Conservation (phyloP, 306 rosid species). For the Carpinus viminea region DNA sequence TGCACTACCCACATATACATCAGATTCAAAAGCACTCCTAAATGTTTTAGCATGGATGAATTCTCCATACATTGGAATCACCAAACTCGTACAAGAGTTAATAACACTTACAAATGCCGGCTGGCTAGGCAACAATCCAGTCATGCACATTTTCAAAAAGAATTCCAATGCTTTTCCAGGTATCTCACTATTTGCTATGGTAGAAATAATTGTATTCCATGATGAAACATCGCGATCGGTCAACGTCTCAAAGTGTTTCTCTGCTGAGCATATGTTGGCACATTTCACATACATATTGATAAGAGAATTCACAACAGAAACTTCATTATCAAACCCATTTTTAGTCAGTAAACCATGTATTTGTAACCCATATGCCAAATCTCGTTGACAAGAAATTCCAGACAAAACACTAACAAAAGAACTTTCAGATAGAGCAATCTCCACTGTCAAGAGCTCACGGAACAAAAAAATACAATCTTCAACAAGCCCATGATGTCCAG, state of each 20-base stretch:
- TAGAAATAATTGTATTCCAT: conserved; percentile 61
- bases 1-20: conserved; percentile 64
- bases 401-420: conserved; percentile 61
- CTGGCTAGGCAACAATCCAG: conserved; percentile 51
- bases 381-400: conserved; percentile 41
- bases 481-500: conserved; percentile 46
- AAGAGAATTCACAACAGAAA: conserved; percentile 47
- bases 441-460: conserved; percentile 50
- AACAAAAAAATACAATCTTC: conserved; percentile 56
- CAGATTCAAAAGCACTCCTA: conserved; percentile 53
- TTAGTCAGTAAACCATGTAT: conserved; percentile 59
- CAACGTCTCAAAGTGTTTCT: conserved; percentile 50
- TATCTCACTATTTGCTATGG: conserved; percentile 38
- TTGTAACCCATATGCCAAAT: conserved; percentile 56
- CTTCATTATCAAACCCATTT: conserved; percentile 50
- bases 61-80: conserved; percentile 43
- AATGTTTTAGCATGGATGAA: conserved; percentile 57
- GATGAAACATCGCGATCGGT: conserved; percentile 47
- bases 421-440: conserved; percentile 36
- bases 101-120: conserved; percentile 58
- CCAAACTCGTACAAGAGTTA: conserved; percentile 41
- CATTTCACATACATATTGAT: conserved; percentile 58
- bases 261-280: conserved; percentile 40
- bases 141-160: conserved; percentile 44
- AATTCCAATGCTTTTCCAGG: conserved; percentile 46